phyloP scores from a whole-genome alignment of 495 filamentous ascomycete genomes.

The Lasiosphaeriaceae sp. region DNA sequence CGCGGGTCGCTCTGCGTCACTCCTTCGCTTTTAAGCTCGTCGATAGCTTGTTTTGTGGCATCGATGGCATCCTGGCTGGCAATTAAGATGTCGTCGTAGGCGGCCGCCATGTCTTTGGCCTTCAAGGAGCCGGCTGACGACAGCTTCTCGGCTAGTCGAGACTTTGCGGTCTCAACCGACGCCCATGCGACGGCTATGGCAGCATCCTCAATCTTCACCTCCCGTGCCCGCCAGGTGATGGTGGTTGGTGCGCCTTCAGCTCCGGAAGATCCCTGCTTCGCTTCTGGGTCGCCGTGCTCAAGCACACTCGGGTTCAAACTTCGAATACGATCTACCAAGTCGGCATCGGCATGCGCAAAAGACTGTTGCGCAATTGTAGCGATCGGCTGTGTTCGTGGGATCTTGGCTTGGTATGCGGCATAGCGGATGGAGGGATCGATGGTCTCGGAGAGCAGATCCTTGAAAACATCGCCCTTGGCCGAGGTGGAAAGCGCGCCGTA shows the following conservation, averaged over 20 bases:
- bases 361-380: conserved; percentile 70
- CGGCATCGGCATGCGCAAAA: conserved; percentile 59
- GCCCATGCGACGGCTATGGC: conserved; percentile 75
- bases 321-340: conserved; percentile 63
- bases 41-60: conserved; percentile 86
- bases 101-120: conserved; percentile 61
- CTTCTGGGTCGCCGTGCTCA: conserved; percentile 57
- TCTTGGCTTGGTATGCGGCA: conserved; percentile 84
- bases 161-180: conserved; percentile 52
- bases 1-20: conserved; percentile 78
- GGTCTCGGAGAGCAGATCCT: conserved; percentile 77
- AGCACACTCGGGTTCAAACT: conserved; percentile 69
- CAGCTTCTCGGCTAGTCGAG: conserved; percentile 56
- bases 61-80: conserved; percentile 93
- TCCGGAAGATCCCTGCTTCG: conserved; percentile 48
- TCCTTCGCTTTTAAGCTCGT: conserved; percentile 78
- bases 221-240: conserved; percentile 85
- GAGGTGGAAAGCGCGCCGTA: conserved; percentile 63
- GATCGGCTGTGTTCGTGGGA: conserved; percentile 77
- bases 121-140: conserved; percentile 53
- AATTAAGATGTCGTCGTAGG: conserved; percentile 87
- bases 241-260: conserved; percentile 64
- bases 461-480: conserved; percentile 69
- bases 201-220: conserved; percentile 85
- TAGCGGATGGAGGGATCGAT: conserved; percentile 93